phyloP scores from a whole-genome alignment of 2,329 filamentous ascomycete species.

The Penicillium brevicompactum region DNA sequence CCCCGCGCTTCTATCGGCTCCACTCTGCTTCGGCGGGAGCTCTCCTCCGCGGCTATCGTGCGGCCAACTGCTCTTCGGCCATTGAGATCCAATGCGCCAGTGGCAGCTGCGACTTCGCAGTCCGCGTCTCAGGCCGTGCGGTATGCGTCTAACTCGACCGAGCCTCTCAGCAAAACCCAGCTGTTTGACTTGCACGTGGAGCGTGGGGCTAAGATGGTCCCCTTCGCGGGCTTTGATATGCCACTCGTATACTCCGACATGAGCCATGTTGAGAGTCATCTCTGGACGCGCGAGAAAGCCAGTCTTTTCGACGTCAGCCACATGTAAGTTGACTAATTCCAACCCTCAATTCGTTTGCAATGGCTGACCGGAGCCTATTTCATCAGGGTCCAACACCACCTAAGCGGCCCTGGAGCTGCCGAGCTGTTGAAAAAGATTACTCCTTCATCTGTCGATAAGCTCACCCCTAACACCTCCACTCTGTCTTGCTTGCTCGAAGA shows the following conservation, averaged over 20 bases:
- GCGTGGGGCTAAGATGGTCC: slow-evolving; percentile 88
- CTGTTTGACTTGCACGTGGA: slow-evolving; percentile 77
- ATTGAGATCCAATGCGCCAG: slow-evolving; percentile 13
- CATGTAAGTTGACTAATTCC: slow-evolving; percentile 64
- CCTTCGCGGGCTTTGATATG: slow-evolving; percentile 93
- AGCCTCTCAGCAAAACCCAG: slow-evolving; percentile 57
- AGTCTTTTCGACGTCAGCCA: slow-evolving; percentile 96
- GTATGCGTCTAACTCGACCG: slow-evolving; percentile 35
- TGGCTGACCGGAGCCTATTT: slow-evolving; percentile 10
- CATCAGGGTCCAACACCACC: slow-evolving; percentile 72
- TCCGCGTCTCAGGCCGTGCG: slow-evolving; percentile 24
- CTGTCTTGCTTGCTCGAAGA: slow-evolving; percentile 83
- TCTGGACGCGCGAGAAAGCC: slow-evolving; percentile 83
- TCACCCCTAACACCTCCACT: slow-evolving; percentile 71
- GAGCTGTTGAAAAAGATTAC: slow-evolving; percentile 83
- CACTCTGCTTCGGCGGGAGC: slow-evolving; percentile 29
- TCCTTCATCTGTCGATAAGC: slow-evolving; percentile 68
- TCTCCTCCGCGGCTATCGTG: slow-evolving; percentile 30
- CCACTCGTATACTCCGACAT: slow-evolving; percentile 82
- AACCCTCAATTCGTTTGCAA: neutral
- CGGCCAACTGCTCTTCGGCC: slow-evolving; percentile 23
- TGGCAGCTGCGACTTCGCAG: slow-evolving; percentile 15
- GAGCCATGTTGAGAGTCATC: slow-evolving; percentile 80
- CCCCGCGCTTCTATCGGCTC: slow-evolving; percentile 37
- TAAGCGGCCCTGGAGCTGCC: slow-evolving; percentile 77